Evolutionary conservation across 352 stramenopile genomes (phyloP).

Genomic region (Pythium aphanidermatum): DNA sequence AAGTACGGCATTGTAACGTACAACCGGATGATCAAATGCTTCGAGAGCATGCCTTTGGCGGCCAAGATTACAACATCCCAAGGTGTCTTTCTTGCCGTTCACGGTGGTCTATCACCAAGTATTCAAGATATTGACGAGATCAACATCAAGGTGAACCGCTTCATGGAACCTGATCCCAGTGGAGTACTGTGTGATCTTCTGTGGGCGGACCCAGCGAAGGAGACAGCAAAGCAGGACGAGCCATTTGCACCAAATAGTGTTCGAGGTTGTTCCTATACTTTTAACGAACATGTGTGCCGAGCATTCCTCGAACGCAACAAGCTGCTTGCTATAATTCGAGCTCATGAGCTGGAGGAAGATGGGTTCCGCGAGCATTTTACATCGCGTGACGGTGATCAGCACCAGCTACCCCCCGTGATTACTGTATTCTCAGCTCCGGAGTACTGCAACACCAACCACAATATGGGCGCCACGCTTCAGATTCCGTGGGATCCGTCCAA

Average conservation of each 20-base stretch:
- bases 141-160: constrained; percentile 63
- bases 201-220: constrained; percentile 98
- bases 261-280: constrained; percentile 78
- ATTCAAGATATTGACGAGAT: constrained; percentile 71
- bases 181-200: constrained; percentile 98
- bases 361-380: constrained; percentile 74
- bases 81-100: constrained; percentile 60
- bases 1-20: constrained; percentile 78
- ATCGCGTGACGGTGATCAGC: neutral
- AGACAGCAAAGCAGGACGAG: constrained; percentile 27
- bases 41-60: constrained; percentile 74
- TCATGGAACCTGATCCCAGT: constrained; percentile 72
- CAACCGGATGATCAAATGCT: constrained; percentile 80
- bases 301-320: constrained; percentile 63
- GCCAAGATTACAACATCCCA: constrained; percentile 53
- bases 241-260: constrained; percentile 55
- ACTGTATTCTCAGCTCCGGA: constrained; percentile 82
- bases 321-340: constrained; percentile 65
- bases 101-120: constrained; percentile 69
- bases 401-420: constrained; percentile 45
- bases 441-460: constrained; percentile 82
- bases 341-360: constrained; percentile 74
- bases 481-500: constrained; percentile 43
- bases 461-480: constrained; percentile 68
- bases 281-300: constrained; percentile 56